Percentiles rank a stretch among this genome's conserved stretches.
Conservation (phyloP, 306 rosid species). For the Prunus mongolica region DNA sequence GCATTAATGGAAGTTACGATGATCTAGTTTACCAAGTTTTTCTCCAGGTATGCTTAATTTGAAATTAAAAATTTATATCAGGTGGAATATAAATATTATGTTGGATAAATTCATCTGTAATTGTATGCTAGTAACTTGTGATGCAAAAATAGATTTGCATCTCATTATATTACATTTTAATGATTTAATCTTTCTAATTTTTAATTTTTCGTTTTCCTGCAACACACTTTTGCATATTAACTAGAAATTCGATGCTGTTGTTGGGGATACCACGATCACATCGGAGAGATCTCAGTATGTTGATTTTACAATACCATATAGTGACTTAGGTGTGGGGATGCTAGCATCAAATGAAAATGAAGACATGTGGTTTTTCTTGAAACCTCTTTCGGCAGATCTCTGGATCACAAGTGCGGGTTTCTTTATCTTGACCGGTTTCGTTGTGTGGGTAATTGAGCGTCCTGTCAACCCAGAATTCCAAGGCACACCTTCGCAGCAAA, state of each 20-base stretch:
- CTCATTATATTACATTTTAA: no score
- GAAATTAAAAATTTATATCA: no score
- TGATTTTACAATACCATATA: slow-evolving; percentile 12
- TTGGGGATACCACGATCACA: slow-evolving; percentile 5
- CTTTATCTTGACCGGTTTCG: slow-evolving; percentile 1
- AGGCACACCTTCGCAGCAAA: neutral
- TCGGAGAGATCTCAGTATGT: neutral
- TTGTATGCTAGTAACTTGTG: no score
- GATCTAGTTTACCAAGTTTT: slow-evolving; percentile 8
- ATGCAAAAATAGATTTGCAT: no score
- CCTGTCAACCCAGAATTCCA: slow-evolving; percentile 3
- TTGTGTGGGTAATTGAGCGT: slow-evolving; percentile 12
- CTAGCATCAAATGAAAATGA: neutral
- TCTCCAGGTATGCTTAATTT: neutral
- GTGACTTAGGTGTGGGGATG: slow-evolving; percentile 5
- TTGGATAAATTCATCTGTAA: no score
- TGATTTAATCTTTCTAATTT: no score
- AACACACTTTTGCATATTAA: neutral
- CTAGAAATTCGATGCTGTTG: slow-evolving; percentile 6
- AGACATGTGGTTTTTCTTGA: slow-evolving; percentile 19
- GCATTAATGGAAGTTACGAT: neutral
- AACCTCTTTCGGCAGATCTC: slow-evolving; percentile 6
- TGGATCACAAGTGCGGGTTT: slow-evolving; percentile 15
- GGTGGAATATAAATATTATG: no score
- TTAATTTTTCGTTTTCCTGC: no score